Percentiles rank a stretch among this genome's conserved stretches.
Conservation (phyloP, 2,329 filamentous ascomycete species). For the Macroventuria anomochaeta region DNA sequence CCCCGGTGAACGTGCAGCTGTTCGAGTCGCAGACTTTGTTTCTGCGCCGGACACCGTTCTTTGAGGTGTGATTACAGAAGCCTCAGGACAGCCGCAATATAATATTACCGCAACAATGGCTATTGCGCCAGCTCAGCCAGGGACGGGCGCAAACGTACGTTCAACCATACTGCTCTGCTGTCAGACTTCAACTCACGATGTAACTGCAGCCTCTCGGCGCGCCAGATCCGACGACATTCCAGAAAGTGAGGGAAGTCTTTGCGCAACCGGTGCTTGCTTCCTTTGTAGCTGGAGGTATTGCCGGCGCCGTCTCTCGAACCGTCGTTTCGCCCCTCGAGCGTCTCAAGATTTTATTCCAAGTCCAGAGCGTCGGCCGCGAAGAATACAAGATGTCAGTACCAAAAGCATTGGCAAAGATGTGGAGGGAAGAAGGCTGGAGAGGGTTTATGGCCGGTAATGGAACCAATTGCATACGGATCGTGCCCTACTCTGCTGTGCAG, state of each 20-base stretch:
- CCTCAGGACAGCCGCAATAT: conserved; percentile 25
- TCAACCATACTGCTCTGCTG: not conserved
- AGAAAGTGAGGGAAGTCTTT: conserved; percentile 52
- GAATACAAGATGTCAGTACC: conserved; percentile 93
- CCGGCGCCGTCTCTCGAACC: conserved; percentile 95
- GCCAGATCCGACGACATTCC: conserved; percentile 28
- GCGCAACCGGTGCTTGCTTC: conserved; percentile 88
- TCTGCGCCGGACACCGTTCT: conserved; percentile 13
- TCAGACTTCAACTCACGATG: conserved; percentile 22
- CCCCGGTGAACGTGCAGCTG: conserved; percentile 33
- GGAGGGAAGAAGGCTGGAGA: conserved; percentile 93
- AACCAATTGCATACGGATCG: conserved; percentile 97
- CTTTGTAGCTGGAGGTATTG: conserved; percentile 92
- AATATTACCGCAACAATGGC: conserved; percentile 30
- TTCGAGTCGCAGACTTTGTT: conserved; percentile 18
- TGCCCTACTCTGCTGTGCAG: conserved; percentile 97
- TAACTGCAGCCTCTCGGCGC: conserved; percentile 24
- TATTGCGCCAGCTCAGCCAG: conserved; percentile 21
- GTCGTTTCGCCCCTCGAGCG: conserved; percentile 96
- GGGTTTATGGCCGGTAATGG: conserved; percentile 98
- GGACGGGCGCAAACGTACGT: conserved; percentile 35
- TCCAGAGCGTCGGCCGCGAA: conserved; percentile 87
- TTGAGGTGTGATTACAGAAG: conserved; percentile 28
- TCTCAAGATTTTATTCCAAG: conserved; percentile 96
- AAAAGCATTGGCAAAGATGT: conserved; percentile 92